Evolutionary conservation across 805 yeast species (phyloP).

Genomic region (Candida dendrica): DNA sequence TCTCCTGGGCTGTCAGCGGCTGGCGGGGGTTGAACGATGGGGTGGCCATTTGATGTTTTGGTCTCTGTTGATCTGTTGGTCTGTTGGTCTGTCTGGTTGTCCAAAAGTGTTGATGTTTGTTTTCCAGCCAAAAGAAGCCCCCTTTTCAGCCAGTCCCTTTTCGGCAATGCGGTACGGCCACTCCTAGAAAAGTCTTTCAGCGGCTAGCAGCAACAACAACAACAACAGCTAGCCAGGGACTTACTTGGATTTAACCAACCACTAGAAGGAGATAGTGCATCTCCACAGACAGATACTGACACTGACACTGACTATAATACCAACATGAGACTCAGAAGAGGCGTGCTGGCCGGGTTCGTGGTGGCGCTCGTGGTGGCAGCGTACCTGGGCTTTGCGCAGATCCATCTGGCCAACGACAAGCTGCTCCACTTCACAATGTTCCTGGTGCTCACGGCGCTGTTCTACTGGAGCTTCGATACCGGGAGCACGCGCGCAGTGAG

Average conservation of each 20-base stretch:
- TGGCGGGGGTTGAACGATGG: conserved; percentile 17
- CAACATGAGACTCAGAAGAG: conserved; percentile 20
- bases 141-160: too few species aligned
- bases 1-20: conserved; percentile 64
- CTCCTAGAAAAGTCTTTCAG: too few species aligned
- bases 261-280: too few species aligned
- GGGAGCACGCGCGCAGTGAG: conserved; percentile 24
- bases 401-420: conserved; percentile 44
- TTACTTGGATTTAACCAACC: too few species aligned
- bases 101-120: not conserved
- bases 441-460: conserved; percentile 38
- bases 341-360: conserved; percentile 28
- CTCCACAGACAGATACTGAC: too few species aligned
- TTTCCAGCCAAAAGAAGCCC: not conserved
- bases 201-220: too few species aligned
- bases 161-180: too few species aligned
- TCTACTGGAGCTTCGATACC: conserved; percentile 37
- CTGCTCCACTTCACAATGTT: conserved; percentile 41
- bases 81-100: too few species aligned
- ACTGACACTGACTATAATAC: too few species aligned
- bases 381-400: conserved; percentile 23
- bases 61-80: not conserved
- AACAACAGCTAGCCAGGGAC: too few species aligned
- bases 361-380: conserved; percentile 23
- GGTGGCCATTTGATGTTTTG: conserved; percentile 6